Evolutionary conservation across 345 rosid genomes (phyloP), one percentile per base, ranked within the genome.

Genomic region (Psidium friedrichsthalianum): DNA sequence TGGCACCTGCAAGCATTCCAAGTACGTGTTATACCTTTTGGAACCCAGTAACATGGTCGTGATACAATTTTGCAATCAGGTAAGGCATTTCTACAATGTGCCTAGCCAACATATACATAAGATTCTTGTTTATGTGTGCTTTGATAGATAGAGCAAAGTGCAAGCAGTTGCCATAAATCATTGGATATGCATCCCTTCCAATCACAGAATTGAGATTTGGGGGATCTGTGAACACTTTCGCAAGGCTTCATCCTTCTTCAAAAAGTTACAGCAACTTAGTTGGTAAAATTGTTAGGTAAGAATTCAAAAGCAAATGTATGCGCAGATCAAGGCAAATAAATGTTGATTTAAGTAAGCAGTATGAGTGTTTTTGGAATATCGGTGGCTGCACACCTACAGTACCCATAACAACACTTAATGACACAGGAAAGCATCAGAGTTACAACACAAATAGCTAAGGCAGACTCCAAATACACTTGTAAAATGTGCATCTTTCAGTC

Each of bases 1-100:
- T 94, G 95, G 84, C 94, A 94, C 86, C 96, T 94, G 91, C 89
- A 86, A 88, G 74, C 47, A 83, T 54, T 84, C 83, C 55, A 85
- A 40, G 74, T 54, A 84, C 42, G 11, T 51, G 56, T 42, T 21
- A 61, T 25, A 85, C 80, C 24, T 69, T 69, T 69, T 18, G 47
- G 47, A 25, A 69, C 47, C 0, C 80, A 36, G 14, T 5, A 11
- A 18, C 13, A 69, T 69, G 76, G 22, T 29, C 20, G 11, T 29
- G 47, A 69, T 8, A 21, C 47, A 36, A 69, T 36, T 32, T 69
- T 36, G 80, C 80, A 69, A 69, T 69, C 80, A 36, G 18, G 12
- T 2, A 69, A 18, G 25, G 47, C 0, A 3, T 69, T 36, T 69
- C 80, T 18, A 36, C 1, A 0, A 36, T 69, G 47, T 69, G 13